Percentiles rank a stretch among this genome's conserved stretches.
Conservation (phyloP, 2,329 filamentous ascomycete species). For the Stemphylium vesicarium region DNA sequence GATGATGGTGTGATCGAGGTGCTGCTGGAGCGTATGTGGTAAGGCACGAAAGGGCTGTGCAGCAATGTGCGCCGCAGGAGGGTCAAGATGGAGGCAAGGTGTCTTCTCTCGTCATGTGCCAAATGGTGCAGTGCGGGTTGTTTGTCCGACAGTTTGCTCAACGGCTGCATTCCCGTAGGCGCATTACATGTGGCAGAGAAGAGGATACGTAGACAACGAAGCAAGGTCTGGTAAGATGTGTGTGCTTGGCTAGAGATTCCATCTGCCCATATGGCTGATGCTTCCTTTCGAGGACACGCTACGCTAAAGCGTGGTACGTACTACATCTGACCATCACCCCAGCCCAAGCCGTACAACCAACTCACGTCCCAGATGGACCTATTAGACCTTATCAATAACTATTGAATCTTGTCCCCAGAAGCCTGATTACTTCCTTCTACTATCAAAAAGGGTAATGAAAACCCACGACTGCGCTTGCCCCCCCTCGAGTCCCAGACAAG, state of each 20-base stretch:
- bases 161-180: too few relatives aligned
- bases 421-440: conserved; percentile 9
- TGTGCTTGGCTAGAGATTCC: conserved; percentile 7
- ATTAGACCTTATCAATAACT: conserved; percentile 25
- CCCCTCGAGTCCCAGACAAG: conserved; percentile 27
- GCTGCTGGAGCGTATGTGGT: too few relatives aligned
- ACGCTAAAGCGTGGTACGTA: conserved; percentile 11
- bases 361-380: conserved; percentile 20
- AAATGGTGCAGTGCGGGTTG: too few relatives aligned
- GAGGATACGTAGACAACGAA: too few relatives aligned
- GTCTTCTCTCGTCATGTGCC: too few relatives aligned
- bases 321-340: conserved; percentile 14
- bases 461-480: conserved; percentile 42
- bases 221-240: background rate
- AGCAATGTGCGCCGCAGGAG: too few relatives aligned
- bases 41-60: too few relatives aligned
- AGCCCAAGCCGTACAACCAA: conserved; percentile 7
- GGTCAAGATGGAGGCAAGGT: too few relatives aligned
- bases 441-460: conserved; percentile 17
- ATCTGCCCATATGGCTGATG: conserved; percentile 1
- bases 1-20: background rate
- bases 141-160: too few relatives aligned
- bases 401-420: conserved; percentile 27
- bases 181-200: too few relatives aligned
- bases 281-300: conserved; percentile 5